Percentiles rank a stretch among this genome's conserved stretches.
phyloP scores from a whole-genome alignment of 805 yeast genomes.

The Pichia phayaonensis region DNA sequence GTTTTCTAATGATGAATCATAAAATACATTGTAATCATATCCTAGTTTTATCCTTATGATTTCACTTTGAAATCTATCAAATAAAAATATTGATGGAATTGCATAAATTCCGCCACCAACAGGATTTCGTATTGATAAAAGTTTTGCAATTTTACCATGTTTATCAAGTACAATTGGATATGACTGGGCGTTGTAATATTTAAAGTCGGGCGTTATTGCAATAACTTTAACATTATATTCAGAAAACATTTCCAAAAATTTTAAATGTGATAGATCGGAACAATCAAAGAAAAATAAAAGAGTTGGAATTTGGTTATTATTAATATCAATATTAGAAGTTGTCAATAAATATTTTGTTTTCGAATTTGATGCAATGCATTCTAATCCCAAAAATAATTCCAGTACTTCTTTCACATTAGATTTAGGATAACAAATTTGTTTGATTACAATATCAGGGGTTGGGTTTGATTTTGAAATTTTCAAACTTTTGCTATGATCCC shows the following conservation, averaged over 20 bases:
- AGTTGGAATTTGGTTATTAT: not conserved
- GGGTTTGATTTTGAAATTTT: not conserved
- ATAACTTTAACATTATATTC: conserved; percentile 8
- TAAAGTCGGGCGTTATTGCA: conserved; percentile 19
- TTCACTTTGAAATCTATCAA: conserved; percentile 20
- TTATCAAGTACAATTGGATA: conserved; percentile 26
- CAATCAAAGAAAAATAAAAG: conserved; percentile 4
- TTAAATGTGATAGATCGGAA: not conserved
- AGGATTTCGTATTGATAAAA: conserved; percentile 24
- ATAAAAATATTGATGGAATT: conserved; percentile 22
- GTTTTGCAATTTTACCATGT: conserved; percentile 21
- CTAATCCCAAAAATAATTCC: not conserved
- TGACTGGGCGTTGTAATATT: conserved; percentile 7
- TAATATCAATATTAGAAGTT: not conserved
- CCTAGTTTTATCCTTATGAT: conserved; percentile 18
- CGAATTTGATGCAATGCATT: not conserved
- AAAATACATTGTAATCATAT: conserved; percentile 20
- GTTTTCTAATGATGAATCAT: conserved; percentile 10
- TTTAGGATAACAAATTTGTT: conserved; percentile 4
- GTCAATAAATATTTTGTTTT: not conserved
- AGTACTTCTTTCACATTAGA: not conserved
- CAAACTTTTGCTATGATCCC: not conserved
- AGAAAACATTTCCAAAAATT: conserved; percentile 1
- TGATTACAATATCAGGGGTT: conserved; percentile 9
- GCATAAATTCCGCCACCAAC: conserved; percentile 32